A percentile compares a stretch with the other conserved stretches of the same genome.
Evolutionary conservation across 257 asterid species (phyloP).

Genomic region (Solanum tarapatanum): DNA sequence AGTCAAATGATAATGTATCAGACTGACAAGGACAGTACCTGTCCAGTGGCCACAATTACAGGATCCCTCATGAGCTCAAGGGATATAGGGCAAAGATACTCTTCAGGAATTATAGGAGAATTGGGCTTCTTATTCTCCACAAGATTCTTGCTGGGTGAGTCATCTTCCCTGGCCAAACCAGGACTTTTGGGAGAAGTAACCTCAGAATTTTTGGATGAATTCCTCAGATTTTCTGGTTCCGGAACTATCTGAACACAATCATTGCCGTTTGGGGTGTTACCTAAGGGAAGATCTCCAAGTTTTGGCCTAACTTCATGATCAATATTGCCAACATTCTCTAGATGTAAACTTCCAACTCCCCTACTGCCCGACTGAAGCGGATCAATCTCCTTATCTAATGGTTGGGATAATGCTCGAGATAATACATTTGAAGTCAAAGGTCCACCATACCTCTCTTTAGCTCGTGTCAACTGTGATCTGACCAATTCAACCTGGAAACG

Average conservation of each 20-base stretch:
- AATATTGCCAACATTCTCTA: constrained; percentile 36
- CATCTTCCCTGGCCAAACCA: constrained; percentile 19
- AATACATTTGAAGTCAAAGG: constrained; percentile 51
- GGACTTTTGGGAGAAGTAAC: constrained; percentile 20
- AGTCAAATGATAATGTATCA: neutral
- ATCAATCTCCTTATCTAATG: constrained; percentile 56
- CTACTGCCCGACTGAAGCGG: constrained; percentile 40
- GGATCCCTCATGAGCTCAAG: constrained; percentile 97
- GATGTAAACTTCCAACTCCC: constrained; percentile 31
- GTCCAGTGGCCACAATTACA: constrained; percentile 86
- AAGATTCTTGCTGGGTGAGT: constrained; percentile 12
- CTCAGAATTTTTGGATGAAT: constrained; percentile 27
- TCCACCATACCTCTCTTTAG: constrained; percentile 75
- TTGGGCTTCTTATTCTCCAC: constrained; percentile 67
- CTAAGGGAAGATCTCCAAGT: constrained; percentile 15
- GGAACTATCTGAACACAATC: constrained; percentile 18
- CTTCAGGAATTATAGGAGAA: constrained; percentile 64
- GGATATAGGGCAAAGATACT: constrained; percentile 86
- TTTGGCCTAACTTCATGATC: constrained; percentile 45
- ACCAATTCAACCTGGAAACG: constrained; percentile 50
- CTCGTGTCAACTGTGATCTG: constrained; percentile 73
- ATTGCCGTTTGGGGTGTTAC: constrained; percentile 18
- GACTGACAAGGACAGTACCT: constrained; percentile 7
- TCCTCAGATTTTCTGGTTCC: constrained; percentile 19
- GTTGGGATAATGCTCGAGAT: constrained; percentile 57